Conservation (phyloP, 208 protist species). For the Wallacemonas sp. region DNA sequence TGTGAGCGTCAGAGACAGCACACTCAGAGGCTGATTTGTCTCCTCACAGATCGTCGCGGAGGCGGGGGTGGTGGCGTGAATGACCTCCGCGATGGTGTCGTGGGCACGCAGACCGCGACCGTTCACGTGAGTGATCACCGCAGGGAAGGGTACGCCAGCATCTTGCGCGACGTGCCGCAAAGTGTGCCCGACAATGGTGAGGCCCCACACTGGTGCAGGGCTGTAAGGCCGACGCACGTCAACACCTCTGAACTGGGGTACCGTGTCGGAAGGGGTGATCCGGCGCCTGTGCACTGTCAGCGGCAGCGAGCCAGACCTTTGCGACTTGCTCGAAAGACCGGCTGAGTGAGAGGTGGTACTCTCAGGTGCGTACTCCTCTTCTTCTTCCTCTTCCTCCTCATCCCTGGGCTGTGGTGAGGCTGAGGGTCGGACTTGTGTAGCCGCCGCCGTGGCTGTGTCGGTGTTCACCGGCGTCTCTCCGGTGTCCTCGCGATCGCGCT, state of each 20-base stretch:
- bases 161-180: background rate
- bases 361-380: constrained; percentile 33
- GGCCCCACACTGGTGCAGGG: constrained; percentile 2
- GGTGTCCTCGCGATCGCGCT: background rate
- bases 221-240: background rate
- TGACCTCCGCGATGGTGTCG: background rate
- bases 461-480: background rate
- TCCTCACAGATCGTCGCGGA: background rate
- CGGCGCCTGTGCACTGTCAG: background rate
- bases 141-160: constrained; percentile 25
- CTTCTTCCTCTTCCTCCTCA: constrained; percentile 30
- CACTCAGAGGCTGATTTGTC: background rate
- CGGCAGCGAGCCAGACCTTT: background rate
- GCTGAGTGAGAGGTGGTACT: background rate
- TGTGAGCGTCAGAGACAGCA: constrained; percentile 25
- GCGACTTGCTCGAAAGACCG: background rate
- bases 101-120: constrained; percentile 15
- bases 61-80: background rate
- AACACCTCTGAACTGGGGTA: background rate
- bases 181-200: background rate
- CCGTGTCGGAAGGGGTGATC: background rate
- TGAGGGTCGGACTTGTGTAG: background rate
- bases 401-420: background rate
- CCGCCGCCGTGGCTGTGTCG: background rate
- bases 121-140: constrained; percentile 27